Base-by-base conservation (phyloP, 306 rosid genomes). In the Cucumis sativus region DNA sequence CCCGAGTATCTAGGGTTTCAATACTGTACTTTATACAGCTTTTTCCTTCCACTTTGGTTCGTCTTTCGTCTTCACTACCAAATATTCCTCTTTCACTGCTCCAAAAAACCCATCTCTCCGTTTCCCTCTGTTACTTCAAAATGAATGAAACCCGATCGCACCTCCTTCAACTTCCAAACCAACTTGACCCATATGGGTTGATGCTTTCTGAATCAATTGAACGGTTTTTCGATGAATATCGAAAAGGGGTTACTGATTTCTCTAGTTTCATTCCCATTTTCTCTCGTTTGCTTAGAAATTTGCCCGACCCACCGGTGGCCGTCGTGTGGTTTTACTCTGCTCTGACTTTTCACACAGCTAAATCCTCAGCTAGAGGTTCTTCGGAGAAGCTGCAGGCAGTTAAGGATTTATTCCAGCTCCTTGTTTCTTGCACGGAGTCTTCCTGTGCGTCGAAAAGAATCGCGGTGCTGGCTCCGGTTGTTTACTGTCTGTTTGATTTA, bases 301-400 rank as follows among this genome's bases (percentile, higher is more conserved):
- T 78, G 1, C 84, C 83, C 13, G 87, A 91, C 73, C 94, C 92
- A 0, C 89, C 97, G 0, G 74, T 89, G 3, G 88, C 81, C 10
- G 13, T 85, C 39, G 45, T 88, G 18, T 91, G 97, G 97, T 91
- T 89, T 68, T 88, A 88, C 69, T 79, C 97, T 8, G 94, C 97
- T 8, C 83, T 88, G 14, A 82, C 80, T 43, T 86, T 89, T 39
- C 92, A 83, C 56, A 43, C 81, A 3, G 47, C 67, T 13, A 84
- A 78, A 18, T 61, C 82, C 72, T 47, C 83, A 18, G 55, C 64
- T 17, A 76, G 45, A 11, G 79, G 76, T 68, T 30, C 71, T 80
- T 73, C 85, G 51, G 66, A 77, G 52, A 76, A 76, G 35, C 69
- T 83, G 39, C 23, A 47, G 1, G 52, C 41, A 7, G 82, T 72